Percentiles rank a stretch among this genome's conserved stretches.
These are phyloP conservation scores for Babesia gibsoni DNA, from an alignment of 169 alveolate species.

Conservation along the genomic window DNA sequence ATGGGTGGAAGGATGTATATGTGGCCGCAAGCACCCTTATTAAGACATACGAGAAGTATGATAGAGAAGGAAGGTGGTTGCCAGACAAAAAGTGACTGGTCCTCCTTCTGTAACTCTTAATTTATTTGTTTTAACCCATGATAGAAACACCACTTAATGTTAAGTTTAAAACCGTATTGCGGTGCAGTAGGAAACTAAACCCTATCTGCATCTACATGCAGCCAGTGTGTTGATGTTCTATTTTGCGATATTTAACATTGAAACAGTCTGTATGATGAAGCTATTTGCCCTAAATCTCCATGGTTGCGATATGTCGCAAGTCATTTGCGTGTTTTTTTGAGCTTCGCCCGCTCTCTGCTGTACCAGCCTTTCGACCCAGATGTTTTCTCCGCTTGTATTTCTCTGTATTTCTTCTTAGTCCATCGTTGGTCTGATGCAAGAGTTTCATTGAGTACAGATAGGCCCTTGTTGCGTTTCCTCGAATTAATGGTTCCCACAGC, in stretches of 20 bases:
- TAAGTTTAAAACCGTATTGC: too few relatives aligned
- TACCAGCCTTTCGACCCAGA: constrained; percentile 61
- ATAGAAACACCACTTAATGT: too few relatives aligned
- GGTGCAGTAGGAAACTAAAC: too few relatives aligned
- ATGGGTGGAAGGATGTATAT: constrained; percentile 58
- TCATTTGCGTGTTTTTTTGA: not conserved
- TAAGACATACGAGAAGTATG: constrained; percentile 51
- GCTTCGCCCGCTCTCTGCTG: constrained; percentile 27
- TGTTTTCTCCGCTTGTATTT: constrained; percentile 56
- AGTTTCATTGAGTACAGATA: constrained; percentile 15
- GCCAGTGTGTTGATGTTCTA: too few relatives aligned
- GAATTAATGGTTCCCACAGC: constrained; percentile 27
- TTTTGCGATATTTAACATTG: too few relatives aligned
- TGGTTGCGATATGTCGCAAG: not conserved
- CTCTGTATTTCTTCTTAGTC: constrained; percentile 46
- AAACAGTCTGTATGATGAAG: too few relatives aligned
- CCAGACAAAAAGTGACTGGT: too few relatives aligned
- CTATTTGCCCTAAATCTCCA: too few relatives aligned
- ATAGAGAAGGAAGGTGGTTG: constrained; percentile 45
- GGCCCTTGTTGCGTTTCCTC: constrained; percentile 21
- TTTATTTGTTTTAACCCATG: too few relatives aligned
- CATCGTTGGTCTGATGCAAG: constrained; percentile 30
- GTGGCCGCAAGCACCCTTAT: constrained; percentile 60
- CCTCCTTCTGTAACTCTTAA: too few relatives aligned
- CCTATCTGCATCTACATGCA: too few relatives aligned